Percentiles rank a stretch among this genome's conserved stretches.
These are phyloP conservation scores for Amaranthus hypochondriacus DNA, from an alignment of 148 eudicot species.

Conservation along the genomic window DNA sequence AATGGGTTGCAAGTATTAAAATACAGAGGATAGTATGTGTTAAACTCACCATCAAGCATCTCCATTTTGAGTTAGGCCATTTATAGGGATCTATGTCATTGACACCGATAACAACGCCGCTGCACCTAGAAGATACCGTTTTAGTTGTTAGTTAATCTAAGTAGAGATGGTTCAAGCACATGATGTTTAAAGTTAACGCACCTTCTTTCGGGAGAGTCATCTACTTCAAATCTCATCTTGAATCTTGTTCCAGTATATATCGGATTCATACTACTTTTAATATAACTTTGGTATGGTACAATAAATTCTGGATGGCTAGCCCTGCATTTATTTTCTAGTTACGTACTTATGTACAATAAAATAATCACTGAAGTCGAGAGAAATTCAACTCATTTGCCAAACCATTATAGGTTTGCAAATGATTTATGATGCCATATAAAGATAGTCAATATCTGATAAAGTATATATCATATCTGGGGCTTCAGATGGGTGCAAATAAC, in stretches of 20 bases:
- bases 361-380: not conserved
- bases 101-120: constrained; percentile 62
- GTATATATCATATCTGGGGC: too few species aligned
- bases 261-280: constrained; percentile 40
- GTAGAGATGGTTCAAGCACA: not conserved
- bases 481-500: too few species aligned
- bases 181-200: constrained; percentile 13
- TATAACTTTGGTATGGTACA: constrained; percentile 52
- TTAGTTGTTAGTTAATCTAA: not conserved
- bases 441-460: not conserved
- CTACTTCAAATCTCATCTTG: constrained; percentile 65
- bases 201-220: constrained; percentile 91
- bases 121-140: constrained; percentile 37
- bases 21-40: not conserved
- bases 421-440: not conserved
- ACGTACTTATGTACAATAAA: too few species aligned
- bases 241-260: constrained; percentile 65
- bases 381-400: not conserved
- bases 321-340: constrained; percentile 38
- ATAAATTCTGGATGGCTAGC: constrained; percentile 81
- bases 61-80: constrained; percentile 86
- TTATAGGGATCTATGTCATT: constrained; percentile 62
- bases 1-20: too few species aligned
- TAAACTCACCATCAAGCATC: constrained; percentile 67
- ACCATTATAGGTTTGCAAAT: not conserved